Base-by-base conservation (phyloP, 257 asterid species). In the Eustoma russellianum region DNA sequence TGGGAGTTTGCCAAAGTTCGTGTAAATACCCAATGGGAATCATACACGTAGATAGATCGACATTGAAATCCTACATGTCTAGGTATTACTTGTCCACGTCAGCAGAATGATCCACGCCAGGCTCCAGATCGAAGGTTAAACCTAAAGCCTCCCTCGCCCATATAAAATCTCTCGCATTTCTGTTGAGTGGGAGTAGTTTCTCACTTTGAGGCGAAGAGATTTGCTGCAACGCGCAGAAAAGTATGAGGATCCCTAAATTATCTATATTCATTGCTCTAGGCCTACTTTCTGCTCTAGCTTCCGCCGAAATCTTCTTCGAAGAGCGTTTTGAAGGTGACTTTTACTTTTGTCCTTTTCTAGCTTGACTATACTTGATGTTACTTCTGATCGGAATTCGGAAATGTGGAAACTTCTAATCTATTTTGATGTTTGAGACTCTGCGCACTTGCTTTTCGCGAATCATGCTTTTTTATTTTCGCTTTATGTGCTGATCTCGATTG, bases 271-370 rank as follows among this genome's bases (percentile, higher is more conserved):
- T 78, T 30, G 59, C 76, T 24, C 61, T 91, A 12, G 77, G 79
- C 56, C 79, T 87, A 17, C 70, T 83, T 15, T 50, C 87, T 48
- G 77, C 77, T 41, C 46, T 66, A 46, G 68, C 86, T 19, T 78
- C 94, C 0, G 96, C 95, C 11, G 70, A 66, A 55, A 87, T 87
- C 6, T 69, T 91, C 77, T 91, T 87, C 69, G 94, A 91, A 79
- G 98, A 91, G 63, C 91, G 93, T 13, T 91, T 91, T 46, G 69
- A 77, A 17, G 98, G 98, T 91, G 79, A 14, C 5, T 13, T 35
- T 48, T 19, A 3, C 34, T 48, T 45, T 33, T 16, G 2, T 41
- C 52, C 40, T 50, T 15, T 28, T 50, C 9, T 30, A 15, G 19
- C 28, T 53, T 41, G 15, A 47, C 30, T 9, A 30, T 15, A 15